Conservation (phyloP, 2,329 filamentous ascomycete species). For the Sporothrix sp. region DNA sequence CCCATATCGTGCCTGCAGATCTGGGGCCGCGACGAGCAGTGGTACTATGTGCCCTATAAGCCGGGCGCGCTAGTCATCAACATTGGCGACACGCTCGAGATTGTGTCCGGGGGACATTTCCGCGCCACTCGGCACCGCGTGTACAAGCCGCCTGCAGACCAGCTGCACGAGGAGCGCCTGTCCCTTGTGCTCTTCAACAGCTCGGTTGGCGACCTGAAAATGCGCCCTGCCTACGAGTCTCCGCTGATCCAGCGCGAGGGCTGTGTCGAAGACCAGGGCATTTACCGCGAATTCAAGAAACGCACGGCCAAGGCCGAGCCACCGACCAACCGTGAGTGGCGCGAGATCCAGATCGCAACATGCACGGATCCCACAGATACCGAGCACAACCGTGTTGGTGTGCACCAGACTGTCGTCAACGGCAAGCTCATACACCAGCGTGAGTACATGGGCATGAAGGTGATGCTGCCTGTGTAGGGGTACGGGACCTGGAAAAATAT, state of each 20-base stretch:
- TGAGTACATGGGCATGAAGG: slow-evolving; percentile 38
- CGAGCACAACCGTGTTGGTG: slow-evolving; percentile 31
- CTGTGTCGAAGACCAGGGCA: slow-evolving; percentile 34
- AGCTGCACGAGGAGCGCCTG: slow-evolving; percentile 30
- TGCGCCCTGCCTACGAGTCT: slow-evolving; percentile 30
- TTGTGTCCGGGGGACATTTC: slow-evolving; percentile 37
- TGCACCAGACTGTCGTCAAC: slow-evolving; percentile 32
- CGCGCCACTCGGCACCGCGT: slow-evolving; percentile 37
- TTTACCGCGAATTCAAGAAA: slow-evolving; percentile 36
- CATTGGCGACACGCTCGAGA: slow-evolving; percentile 35
- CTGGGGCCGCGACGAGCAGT: slow-evolving; percentile 33
- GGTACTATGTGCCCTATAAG: slow-evolving; percentile 37
- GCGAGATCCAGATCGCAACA: slow-evolving; percentile 40
- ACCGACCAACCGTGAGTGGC: slow-evolving; percentile 37
- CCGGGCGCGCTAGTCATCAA: slow-evolving; percentile 40
- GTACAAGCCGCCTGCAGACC: slow-evolving; percentile 32
- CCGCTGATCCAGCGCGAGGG: slow-evolving; percentile 29
- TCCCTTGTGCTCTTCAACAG: slow-evolving; percentile 37
- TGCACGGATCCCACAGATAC: slow-evolving; percentile 33
- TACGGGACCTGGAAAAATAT: too few species aligned
- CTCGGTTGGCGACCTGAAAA: slow-evolving; percentile 33
- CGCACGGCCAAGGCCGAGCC: slow-evolving; percentile 30
- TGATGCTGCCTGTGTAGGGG: slow-evolving; percentile 32
- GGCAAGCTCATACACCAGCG: slow-evolving; percentile 37
- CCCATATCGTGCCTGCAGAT: slow-evolving; percentile 39